Evolutionary conservation across 306 rosid species (phyloP).

Genomic region (Citrullus amarus): DNA sequence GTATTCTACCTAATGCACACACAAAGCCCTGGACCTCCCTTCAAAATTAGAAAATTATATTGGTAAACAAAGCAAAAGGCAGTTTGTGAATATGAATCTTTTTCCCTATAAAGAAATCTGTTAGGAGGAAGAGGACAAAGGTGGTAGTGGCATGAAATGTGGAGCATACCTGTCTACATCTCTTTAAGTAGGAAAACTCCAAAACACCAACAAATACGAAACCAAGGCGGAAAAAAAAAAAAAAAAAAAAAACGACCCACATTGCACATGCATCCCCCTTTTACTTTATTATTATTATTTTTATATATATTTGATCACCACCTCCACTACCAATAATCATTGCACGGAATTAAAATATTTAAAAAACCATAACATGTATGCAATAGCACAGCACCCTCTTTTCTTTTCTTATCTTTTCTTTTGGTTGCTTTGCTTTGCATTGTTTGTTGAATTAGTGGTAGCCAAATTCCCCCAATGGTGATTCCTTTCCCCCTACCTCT

Average conservation of each 20-base stretch:
- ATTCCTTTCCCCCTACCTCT: neutral
- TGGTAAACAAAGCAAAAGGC: neutral
- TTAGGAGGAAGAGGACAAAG: neutral
- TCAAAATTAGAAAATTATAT: neutral
- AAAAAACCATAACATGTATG: conserved; percentile 25
- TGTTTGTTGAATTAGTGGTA: conserved; percentile 28
- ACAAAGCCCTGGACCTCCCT: neutral
- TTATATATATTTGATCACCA: conserved; percentile 9
- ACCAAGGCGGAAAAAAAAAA: neutral
- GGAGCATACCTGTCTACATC: conserved; percentile 36
- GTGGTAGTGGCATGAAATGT: conserved; percentile 21
- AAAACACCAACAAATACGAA: conserved; percentile 28
- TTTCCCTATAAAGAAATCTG: neutral
- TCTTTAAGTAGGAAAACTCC: conserved; percentile 23
- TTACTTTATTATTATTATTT: neutral
- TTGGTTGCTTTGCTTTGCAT: neutral
- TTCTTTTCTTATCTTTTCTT: neutral
- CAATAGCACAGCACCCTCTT: conserved; percentile 32
- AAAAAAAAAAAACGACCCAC: conserved; percentile 26
- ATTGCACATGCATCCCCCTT: conserved; percentile 43
- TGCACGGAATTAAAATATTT: conserved; percentile 35
- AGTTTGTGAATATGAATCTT: neutral
- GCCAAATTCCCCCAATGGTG: conserved; percentile 10
- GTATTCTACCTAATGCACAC: neutral
- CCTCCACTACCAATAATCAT: conserved; percentile 45